These are phyloP conservation scores for Phlebopus sp. DNA, from an alignment of 1,284 basidiomycete genomes.

Conservation along the genomic window DNA sequence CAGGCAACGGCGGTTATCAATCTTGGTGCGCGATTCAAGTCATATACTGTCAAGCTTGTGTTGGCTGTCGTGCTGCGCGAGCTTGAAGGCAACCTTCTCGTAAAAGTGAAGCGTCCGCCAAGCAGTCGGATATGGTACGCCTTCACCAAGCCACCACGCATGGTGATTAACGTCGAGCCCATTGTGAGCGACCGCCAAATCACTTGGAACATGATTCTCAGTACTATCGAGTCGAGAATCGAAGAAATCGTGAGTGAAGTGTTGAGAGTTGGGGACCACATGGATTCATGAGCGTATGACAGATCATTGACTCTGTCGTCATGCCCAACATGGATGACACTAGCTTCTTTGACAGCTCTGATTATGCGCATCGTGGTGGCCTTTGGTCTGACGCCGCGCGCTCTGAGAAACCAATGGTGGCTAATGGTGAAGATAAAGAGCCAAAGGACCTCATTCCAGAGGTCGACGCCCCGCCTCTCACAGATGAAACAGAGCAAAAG, in stretches of 20 bases:
- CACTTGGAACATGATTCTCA: constrained; percentile 89
- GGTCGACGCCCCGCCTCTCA: constrained; percentile 2
- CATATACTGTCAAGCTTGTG: constrained; percentile 86
- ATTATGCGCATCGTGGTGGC: constrained; percentile 74
- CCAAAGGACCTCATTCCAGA: constrained; percentile 1
- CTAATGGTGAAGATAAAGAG: constrained; percentile 7
- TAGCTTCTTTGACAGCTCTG: constrained; percentile 85
- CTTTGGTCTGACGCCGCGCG: constrained; percentile 84
- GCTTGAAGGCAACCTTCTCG: constrained; percentile 85
- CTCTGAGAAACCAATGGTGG: constrained; percentile 34
- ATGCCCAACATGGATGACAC: constrained; percentile 98
- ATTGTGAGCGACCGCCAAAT: constrained; percentile 91
- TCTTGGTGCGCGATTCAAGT: constrained; percentile 79
- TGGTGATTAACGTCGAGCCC: constrained; percentile 88
- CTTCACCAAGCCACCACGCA: constrained; percentile 89
- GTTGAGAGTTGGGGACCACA: neutral
- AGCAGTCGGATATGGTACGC: constrained; percentile 97
- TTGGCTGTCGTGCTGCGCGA: constrained; percentile 85
- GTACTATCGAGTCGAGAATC: constrained; percentile 85
- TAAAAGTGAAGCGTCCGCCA: constrained; percentile 94
- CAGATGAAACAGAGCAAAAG: constrained; percentile 21
- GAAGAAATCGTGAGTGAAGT: constrained; percentile 77
- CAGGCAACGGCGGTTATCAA: constrained; percentile 87
- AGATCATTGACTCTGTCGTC: constrained; percentile 93
- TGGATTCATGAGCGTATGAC: constrained; percentile 6